A percentile compares a stretch with the other conserved stretches of the same genome.
These are phyloP conservation scores for Trypanosoma congolense DNA, from an alignment of 208 protist species.

Conservation along the genomic window DNA sequence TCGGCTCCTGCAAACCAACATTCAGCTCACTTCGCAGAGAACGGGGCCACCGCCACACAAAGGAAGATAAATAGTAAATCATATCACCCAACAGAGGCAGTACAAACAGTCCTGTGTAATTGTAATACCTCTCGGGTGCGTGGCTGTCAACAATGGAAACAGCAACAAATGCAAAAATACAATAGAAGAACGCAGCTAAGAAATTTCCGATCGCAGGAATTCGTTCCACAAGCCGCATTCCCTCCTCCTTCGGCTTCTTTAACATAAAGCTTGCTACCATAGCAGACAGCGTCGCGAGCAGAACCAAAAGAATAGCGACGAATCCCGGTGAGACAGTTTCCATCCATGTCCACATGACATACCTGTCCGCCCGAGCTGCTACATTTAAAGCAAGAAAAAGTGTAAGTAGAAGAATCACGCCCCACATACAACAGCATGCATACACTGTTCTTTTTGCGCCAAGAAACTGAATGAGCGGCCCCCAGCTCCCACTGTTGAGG, in stretches of 20 bases:
- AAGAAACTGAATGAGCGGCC: conserved; percentile 61
- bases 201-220: conserved; percentile 77
- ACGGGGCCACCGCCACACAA: conserved; percentile 83
- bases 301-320: conserved; percentile 37
- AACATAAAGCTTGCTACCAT: conserved; percentile 50
- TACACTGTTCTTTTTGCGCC: conserved; percentile 44
- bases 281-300: conserved; percentile 42
- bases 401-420: conserved; percentile 48
- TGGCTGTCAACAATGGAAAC: conserved; percentile 28
- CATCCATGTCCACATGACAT: conserved; percentile 39
- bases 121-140: conserved; percentile 20
- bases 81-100: conserved; percentile 71
- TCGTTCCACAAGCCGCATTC: conserved; percentile 52
- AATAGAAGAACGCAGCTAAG: conserved; percentile 53
- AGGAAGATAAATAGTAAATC: conserved; percentile 77
- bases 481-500: conserved; percentile 81
- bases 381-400: conserved; percentile 71
- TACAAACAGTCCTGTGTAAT: conserved; percentile 53
- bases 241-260: conserved; percentile 44
- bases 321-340: conserved; percentile 50
- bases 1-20: conserved; percentile 51
- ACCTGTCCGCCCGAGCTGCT: conserved; percentile 35
- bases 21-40: conserved; percentile 67
- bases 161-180: conserved; percentile 48
- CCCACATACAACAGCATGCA: conserved; percentile 58